A percentile compares a stretch with the other conserved stretches of the same genome.
Evolutionary conservation across 768 basidiomycete genomes (phyloP).

Genomic region (Xerocomus spinulosus): DNA sequence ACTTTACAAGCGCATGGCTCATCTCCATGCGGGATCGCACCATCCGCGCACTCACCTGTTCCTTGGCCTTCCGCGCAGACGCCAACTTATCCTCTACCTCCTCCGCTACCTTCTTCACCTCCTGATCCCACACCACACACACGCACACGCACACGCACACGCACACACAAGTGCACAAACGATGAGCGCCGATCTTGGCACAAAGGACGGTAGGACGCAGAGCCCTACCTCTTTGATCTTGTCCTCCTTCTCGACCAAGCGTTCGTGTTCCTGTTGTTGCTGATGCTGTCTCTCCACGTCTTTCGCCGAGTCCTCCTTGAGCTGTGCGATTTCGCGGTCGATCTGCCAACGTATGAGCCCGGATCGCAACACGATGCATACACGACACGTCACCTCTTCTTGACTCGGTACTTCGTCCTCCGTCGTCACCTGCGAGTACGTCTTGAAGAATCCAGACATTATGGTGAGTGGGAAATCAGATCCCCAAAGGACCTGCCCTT

Average conservation of each 20-base stretch:
- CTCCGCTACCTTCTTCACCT: not conserved
- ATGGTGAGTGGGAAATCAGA: slow-evolving; percentile 4
- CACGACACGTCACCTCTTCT: slow-evolving; percentile 11
- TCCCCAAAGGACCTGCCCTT: not conserved
- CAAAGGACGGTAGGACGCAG: not conserved
- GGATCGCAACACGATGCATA: no score
- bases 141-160: not conserved
- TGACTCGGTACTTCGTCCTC: not conserved
- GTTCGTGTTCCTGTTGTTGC: no score
- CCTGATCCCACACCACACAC: not conserved
- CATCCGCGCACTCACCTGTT: slow-evolving; percentile 6
- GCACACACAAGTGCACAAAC: not conserved
- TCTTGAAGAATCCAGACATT: not conserved
- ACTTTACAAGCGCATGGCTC: not conserved
- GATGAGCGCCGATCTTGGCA: not conserved
- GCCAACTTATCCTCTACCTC: not conserved
- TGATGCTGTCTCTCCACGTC: slow-evolving; percentile 22
- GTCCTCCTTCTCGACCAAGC: not conserved
- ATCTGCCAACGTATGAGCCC: slow-evolving; percentile 15
- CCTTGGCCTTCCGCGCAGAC: slow-evolving; percentile 5
- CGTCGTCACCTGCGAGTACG: not conserved
- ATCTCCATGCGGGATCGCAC: no score
- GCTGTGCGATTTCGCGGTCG: slow-evolving; percentile 18
- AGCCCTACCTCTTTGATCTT: slow-evolving; percentile 10
- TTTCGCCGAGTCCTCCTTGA: slow-evolving; percentile 17